Evolutionary conservation across 306 rosid species (phyloP).

Genomic region (Castanea mollissima): DNA sequence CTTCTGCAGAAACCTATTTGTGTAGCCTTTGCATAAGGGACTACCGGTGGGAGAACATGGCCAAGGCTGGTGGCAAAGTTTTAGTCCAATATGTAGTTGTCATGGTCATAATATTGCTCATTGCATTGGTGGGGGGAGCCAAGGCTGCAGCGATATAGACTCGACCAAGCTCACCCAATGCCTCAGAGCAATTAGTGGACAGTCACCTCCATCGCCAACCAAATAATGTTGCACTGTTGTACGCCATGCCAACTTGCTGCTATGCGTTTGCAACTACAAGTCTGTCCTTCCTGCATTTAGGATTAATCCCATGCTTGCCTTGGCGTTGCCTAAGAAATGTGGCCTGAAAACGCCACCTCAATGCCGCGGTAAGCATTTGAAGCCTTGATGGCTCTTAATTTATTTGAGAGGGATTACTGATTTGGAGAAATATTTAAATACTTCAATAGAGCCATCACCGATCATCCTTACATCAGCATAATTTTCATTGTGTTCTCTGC

Average conservation of each 20-base stretch:
- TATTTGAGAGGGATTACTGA: too few species aligned
- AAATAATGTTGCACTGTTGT: constrained; percentile 48
- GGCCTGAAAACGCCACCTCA: constrained; percentile 39
- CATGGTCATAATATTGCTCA: constrained; percentile 14
- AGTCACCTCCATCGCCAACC: constrained; percentile 38
- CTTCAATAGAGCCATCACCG: too few species aligned
- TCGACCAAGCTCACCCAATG: constrained; percentile 35
- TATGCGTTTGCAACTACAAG: constrained; percentile 53
- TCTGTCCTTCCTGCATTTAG: constrained; percentile 41
- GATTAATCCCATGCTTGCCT: constrained; percentile 49
- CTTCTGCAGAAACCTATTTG: too few species aligned
- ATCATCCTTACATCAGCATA: too few species aligned
- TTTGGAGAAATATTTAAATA: too few species aligned
- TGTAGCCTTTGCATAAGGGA: too few species aligned
- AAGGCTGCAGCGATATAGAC: constrained; percentile 32
- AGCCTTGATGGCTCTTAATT: too few species aligned
- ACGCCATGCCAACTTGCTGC: constrained; percentile 41
- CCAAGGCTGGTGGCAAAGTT: constrained; percentile 8
- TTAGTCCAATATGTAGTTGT: constrained; percentile 27
- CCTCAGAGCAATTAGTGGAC: constrained; percentile 46
- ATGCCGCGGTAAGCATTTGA: constrained; percentile 44
- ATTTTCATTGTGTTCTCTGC: too few species aligned
- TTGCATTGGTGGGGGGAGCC: constrained; percentile 31
- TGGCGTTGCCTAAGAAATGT: constrained; percentile 63
- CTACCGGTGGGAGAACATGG: constrained; percentile 27